Conservation (phyloP, 768 basidiomycete genomes). For the Sporobolomyces roseus region DNA sequence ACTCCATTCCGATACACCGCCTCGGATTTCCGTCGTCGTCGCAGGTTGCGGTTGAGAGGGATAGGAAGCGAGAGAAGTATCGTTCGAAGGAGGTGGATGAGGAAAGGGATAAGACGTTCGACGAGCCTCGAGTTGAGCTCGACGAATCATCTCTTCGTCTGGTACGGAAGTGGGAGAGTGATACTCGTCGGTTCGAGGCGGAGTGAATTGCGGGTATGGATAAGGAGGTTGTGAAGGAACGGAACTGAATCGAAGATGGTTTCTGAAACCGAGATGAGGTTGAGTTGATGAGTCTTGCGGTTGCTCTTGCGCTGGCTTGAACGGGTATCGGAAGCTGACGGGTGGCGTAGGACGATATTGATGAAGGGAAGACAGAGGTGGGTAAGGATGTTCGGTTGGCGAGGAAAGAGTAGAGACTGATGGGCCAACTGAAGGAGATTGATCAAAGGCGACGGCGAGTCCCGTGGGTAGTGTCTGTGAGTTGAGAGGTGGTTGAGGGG, state of each 20-base stretch:
- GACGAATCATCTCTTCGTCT: neutral
- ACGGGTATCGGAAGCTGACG: neutral
- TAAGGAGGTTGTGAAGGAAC: conserved; percentile 5
- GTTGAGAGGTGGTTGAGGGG: neutral
- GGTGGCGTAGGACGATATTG: neutral
- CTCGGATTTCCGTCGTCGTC: too few species aligned
- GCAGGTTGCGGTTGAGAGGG: neutral
- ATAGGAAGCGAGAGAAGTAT: neutral
- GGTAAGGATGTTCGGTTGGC: neutral
- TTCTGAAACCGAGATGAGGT: neutral
- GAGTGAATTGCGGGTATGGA: conserved; percentile 2
- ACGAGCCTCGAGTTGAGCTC: conserved; percentile 8
- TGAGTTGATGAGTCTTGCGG: neutral
- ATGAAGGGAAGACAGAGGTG: neutral
- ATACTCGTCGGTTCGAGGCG: neutral
- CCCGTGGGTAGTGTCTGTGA: neutral
- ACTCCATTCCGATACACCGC: neutral
- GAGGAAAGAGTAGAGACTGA: neutral
- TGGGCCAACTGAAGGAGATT: neutral
- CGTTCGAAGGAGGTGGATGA: neutral
- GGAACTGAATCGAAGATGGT: conserved; percentile 1
- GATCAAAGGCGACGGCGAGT: neutral
- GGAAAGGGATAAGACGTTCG: conserved; percentile 9
- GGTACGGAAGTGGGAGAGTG: neutral
- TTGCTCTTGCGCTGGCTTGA: neutral